Evolutionary conservation across 371 early-diverging fungal genomes (phyloP), one percentile per base, ranked within the genome.

Genomic region (Mortierella sp.): DNA sequence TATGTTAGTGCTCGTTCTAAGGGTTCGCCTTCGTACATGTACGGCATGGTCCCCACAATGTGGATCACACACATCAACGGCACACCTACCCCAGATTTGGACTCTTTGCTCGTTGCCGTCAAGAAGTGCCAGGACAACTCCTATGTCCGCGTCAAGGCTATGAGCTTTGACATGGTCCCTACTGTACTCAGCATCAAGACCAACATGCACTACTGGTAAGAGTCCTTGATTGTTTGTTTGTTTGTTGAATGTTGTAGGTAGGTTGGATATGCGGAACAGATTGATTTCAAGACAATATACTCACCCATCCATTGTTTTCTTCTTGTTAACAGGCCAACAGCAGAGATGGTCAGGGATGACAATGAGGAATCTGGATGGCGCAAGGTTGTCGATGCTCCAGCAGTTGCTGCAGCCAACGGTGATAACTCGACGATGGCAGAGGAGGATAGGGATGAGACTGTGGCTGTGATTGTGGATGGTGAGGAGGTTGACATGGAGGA

Each of bases 11-110:
- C 90, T 43, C 88, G 95, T 14, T 86, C 93, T 31, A 90, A 92
- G 71, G 97, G 98, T 6, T 94, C 94, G 1, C 97, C 97, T 3
- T 93, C 95, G 10, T 94, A 93, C 73, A 94, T 94, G 94, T 96
- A 96, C 81, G 96, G 94, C 31, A 87, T 97, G 80, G 91, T 89
- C 13, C 94, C 96, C 6, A 97, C 97, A 1, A 94, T 92, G 88
- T 96, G 95, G 94, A 92, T 97, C 79, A 93, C 93, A 0, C 94
- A 94, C 75, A 91, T 96, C 80, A 93, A 95, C 57, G 90, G 90
- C 10, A 87, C 88, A 14, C 82, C 91, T n/a, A 93, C 93, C 0
- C 89, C 89, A 0, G 91, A 92, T 44, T 86, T 95, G 48, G 94
- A 93, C 87, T 92, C 93, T 40, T 87, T 95, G 44, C 82, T 94